Evolutionary conservation across 352 stramenopile genomes (phyloP), one percentile per base, ranked within the genome.

Genomic region (Phytophthora nicotianae): DNA sequence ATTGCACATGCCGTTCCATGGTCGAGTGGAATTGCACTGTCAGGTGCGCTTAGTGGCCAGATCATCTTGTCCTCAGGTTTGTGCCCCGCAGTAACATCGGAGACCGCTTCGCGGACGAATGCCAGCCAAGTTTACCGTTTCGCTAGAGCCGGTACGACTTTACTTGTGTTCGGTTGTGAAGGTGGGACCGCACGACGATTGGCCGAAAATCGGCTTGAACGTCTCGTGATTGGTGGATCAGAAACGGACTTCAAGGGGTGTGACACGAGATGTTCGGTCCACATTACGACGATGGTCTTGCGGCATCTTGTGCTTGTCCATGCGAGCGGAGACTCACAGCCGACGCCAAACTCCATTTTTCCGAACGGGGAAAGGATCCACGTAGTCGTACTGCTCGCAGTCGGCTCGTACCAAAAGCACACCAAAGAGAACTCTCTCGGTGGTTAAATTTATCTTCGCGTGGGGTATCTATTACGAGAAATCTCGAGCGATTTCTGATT

Each of bases 341-440:
- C 7, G 16, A 58, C 35, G 7, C 29, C 60, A 73, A 70, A 60
- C 50, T 56, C 41, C 42, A 46, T 62, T 68, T 73, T 70, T 38
- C 60, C 45, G 21, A 14, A 13, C 11, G 37, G 59, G 32, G 51
- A 26, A 54, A 38, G 48, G 54, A 62, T 59, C 26, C 50, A 73
- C 59, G 65, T 49, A 48, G 65, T 58, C 43, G 16, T 38, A 50
- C 62, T 62, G 62, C 62, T 56, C 20, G 62, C 62, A 57, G 51
- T 38, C 42, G 47, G 50, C 65, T 62, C 65, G 60, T 69, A 69
- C 53, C 10, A 64, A 41, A 11, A 46, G 7, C 20, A 54, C 5
- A 10, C 37, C 32, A 38, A 38, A 9, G 11, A 38, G n/a, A 42
- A 45, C 7, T 16, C 21, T 48, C 41, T 23, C 16, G 8, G 6